Base-by-base conservation (phyloP, 164 flowering plant species). In the Warburgia ugandensis region DNA sequence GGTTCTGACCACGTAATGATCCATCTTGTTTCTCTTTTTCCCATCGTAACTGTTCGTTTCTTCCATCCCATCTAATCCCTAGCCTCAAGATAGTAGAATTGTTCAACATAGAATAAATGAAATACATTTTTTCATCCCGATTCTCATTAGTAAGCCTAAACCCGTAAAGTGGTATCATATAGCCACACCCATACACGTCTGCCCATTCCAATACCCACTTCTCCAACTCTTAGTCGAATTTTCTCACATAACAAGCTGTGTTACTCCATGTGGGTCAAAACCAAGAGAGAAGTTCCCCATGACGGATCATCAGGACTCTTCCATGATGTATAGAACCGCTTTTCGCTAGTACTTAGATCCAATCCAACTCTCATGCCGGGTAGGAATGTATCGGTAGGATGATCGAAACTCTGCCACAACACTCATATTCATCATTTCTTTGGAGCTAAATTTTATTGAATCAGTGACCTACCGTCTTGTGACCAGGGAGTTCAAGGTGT, bases 121-220 rank as follows among this genome's bases (percentile, higher is more conserved):
- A 67, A 21, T 50, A 64, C 30, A 17, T 32, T 27, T 42, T 64
- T 2, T 69, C 76, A 20, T 64, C 53, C 1, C 29, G 40, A 1
- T 48, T 64, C 0, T 48, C 63, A 1, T 37, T 42, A 3, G 44
- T 13, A 9, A 76, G 50, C 53, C 39, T 65, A 29, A 83, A 77
- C 0, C 90, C 90, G 33, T 48, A 73, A 1, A 41, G 45, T n/a
- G 12, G 62, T 22, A 6, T 14, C 9, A 71, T 70, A 6, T 36
- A 0, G 78, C 81, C 4, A 77, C 39, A 4, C 95, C 83, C 0
- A 47, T 50, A 43, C 79, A 79, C 0, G 39, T 45, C 22, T 45
- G 47, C 0, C 68, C 67, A 50, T 70, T 61, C 79, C 75, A n/a
- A 84, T 71, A 0, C 84, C 94, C 2, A 84, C 67, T 43, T 74